phyloP scores from a whole-genome alignment of 2,329 filamentous ascomycete genomes.

The Acrocalymma vagum region DNA sequence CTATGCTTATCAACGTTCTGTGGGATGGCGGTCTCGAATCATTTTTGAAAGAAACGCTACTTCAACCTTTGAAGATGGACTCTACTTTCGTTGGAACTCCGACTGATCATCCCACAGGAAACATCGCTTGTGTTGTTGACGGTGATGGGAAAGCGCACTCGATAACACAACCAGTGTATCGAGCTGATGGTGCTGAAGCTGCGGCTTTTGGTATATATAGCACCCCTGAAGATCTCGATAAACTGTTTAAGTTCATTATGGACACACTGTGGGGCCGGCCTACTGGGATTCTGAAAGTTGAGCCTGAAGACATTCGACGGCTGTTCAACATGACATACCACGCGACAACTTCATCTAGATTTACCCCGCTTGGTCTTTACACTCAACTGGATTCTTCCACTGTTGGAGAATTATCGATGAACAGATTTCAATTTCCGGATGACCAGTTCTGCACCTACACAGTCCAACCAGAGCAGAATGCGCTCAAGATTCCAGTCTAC shows the following conservation, averaged over 20 bases:
- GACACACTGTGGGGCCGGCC: background rate
- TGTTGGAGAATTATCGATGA: conserved; percentile 9
- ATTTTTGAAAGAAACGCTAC: conserved; percentile 8
- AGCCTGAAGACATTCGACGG: no score
- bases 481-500: conserved; percentile 1
- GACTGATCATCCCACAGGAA: background rate
- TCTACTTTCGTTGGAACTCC: conserved; percentile 7
- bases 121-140: background rate
- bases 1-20: conserved; percentile 5
- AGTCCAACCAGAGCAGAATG: background rate
- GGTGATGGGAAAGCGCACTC: background rate
- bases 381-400: conserved; percentile 2
- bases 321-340: no score
- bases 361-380: conserved; percentile 2
- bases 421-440: conserved; percentile 4
- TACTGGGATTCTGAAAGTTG: no score
- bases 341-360: no score
- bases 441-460: conserved; percentile 6
- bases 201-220: conserved; percentile 11
- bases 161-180: conserved; percentile 1
- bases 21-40: conserved; percentile 3
- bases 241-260: conserved; percentile 7
- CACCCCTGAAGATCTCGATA: conserved; percentile 9
- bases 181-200: conserved; percentile 10
- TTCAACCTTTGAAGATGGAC: conserved; percentile 6